Evolutionary conservation across 352 stramenopile genomes (phyloP).

Genomic region (Globisporangium acanthophoron): DNA sequence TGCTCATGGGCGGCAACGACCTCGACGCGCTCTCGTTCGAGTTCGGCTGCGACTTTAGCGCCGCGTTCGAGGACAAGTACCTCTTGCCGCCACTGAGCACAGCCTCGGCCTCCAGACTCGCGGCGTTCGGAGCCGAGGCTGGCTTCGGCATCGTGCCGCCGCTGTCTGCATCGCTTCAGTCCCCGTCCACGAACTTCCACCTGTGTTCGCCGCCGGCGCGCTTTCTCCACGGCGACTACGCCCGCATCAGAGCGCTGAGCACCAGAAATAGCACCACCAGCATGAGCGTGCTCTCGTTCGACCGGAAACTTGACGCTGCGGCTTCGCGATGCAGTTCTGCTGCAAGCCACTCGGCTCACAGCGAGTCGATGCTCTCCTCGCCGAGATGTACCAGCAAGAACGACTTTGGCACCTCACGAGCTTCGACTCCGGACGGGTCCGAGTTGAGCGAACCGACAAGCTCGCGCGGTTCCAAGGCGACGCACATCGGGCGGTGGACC

Average conservation of each 20-base stretch:
- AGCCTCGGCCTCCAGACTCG: not conserved
- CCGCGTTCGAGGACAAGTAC: slow-evolving; percentile 29
- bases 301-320: not conserved
- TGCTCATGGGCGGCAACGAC: slow-evolving; percentile 24
- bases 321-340: not conserved
- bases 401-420: not conserved
- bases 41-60: slow-evolving; percentile 36
- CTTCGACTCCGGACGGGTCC: not conserved
- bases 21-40: slow-evolving; percentile 33
- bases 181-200: slow-evolving; percentile 3
- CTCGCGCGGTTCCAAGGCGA: slow-evolving; percentile 3
- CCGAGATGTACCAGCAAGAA: not conserved
- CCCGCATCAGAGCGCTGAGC: not conserved
- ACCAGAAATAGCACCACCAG: slow-evolving; percentile 1
- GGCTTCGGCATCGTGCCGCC: slow-evolving; percentile 9
- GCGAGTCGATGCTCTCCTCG: not conserved
- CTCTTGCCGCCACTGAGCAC: slow-evolving; percentile 10
- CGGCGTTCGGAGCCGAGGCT: slow-evolving; percentile 1
- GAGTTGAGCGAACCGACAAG: not conserved
- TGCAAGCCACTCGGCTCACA: not conserved
- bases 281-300: slow-evolving; percentile 3
- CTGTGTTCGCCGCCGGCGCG: slow-evolving; percentile 4
- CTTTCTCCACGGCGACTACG: slow-evolving; percentile 5
- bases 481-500: slow-evolving; percentile 81
- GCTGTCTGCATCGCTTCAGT: slow-evolving; percentile 9